Percentiles rank a stretch among this genome's conserved stretches.
Evolutionary conservation across 2,329 filamentous ascomycete genomes (phyloP).

Genomic region (Diaporthe batatas): DNA sequence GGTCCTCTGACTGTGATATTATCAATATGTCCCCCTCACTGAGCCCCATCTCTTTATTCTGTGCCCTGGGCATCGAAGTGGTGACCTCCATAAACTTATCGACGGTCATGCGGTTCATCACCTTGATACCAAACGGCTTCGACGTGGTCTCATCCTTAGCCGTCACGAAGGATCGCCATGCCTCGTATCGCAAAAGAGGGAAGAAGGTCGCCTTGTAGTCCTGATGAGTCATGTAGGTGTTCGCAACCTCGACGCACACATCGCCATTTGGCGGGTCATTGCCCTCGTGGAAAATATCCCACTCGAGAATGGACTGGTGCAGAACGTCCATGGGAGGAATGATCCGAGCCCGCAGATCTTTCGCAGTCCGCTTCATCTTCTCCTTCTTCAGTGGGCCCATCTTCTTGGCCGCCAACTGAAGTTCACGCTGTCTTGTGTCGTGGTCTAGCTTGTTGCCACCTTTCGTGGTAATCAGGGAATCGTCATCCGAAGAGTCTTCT

Average conservation of each 20-base stretch:
- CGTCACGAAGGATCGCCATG: slow-evolving; percentile 94
- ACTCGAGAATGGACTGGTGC: slow-evolving; percentile 88
- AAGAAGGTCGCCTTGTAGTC: slow-evolving; percentile 93
- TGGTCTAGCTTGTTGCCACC: slow-evolving; percentile 58
- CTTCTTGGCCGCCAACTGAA: slow-evolving; percentile 66
- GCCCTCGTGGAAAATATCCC: slow-evolving; percentile 94
- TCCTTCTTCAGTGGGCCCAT: slow-evolving; percentile 86
- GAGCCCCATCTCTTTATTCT: slow-evolving; percentile 79
- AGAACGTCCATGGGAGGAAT: slow-evolving; percentile 88
- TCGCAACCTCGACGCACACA: slow-evolving; percentile 81
- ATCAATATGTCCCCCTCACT: slow-evolving; percentile 91
- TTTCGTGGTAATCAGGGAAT: slow-evolving; percentile 49
- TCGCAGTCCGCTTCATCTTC: slow-evolving; percentile 83
- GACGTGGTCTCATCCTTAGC: slow-evolving; percentile 87
- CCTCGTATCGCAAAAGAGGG: slow-evolving; percentile 89
- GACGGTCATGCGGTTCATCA: slow-evolving; percentile 88
- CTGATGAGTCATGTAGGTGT: slow-evolving; percentile 79
- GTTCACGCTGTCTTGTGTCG: slow-evolving; percentile 41
- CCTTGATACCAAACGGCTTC: slow-evolving; percentile 87
- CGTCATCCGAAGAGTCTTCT: slow-evolving; percentile 73
- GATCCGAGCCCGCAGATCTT: slow-evolving; percentile 93
- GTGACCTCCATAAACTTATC: slow-evolving; percentile 95
- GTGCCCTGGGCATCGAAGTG: slow-evolving; percentile 79
- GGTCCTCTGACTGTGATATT: slow-evolving; percentile 80
- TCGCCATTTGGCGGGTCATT: slow-evolving; percentile 85